Percentiles rank a stretch among this genome's conserved stretches.
These are phyloP conservation scores for Fusarium sp. DNA, from an alignment of 2,329 filamentous ascomycete species.

Conservation along the genomic window DNA sequence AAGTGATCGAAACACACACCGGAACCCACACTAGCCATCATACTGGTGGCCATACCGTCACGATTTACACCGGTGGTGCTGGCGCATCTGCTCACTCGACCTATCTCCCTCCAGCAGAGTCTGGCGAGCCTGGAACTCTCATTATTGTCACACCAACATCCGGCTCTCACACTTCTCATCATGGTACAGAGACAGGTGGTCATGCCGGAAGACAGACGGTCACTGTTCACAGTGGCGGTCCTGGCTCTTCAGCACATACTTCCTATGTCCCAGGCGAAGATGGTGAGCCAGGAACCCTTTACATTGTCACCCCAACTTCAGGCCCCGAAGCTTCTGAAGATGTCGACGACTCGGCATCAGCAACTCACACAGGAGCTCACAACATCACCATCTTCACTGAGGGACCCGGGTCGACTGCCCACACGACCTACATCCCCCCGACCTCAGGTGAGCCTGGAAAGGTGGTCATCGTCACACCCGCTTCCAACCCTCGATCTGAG, in stretches of 20 bases:
- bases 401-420: background rate
- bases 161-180: background rate
- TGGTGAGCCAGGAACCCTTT: background rate
- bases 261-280: background rate
- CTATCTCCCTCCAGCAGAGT: background rate
- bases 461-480: slow-evolving; percentile 11
- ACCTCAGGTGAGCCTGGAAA: slow-evolving; percentile 12
- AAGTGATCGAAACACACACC: background rate
- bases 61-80: background rate
- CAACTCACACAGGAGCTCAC: background rate
- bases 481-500: background rate
- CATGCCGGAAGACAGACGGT: background rate
- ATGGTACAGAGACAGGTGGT: background rate
- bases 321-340: background rate
- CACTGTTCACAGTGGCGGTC: background rate
- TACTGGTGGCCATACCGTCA: background rate
- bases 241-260: background rate
- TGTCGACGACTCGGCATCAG: background rate
- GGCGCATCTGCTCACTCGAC: background rate
- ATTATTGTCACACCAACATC: background rate
- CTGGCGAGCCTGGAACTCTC: background rate
- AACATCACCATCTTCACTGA: background rate
- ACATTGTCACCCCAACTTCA: background rate
- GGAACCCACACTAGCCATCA: background rate
- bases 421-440: background rate